phyloP scores from a whole-genome alignment of 345 rosid genomes.

The Carallia pectinifolia region DNA sequence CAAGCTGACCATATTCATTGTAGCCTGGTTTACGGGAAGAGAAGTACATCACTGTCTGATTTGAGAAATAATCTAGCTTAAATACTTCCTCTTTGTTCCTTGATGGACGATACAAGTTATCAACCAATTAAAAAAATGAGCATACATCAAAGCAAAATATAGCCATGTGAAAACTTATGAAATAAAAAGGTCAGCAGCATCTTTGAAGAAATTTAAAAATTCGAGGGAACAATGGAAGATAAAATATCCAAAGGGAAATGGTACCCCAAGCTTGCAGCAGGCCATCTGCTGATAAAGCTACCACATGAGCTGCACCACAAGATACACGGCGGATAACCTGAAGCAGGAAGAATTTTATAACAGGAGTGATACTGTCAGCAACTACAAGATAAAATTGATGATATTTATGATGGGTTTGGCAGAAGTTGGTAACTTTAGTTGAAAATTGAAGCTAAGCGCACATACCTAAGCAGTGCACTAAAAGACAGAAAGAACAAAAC shows the following conservation, averaged over 20 bases:
- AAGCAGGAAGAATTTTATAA: constrained; percentile 1
- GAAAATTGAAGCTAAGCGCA: too few relatives aligned
- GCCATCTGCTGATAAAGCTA: constrained; percentile 87
- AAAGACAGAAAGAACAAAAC: background rate
- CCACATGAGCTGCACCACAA: constrained; percentile 92
- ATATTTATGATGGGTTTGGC: too few relatives aligned
- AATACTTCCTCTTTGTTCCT: constrained; percentile 7
- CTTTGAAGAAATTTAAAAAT: background rate
- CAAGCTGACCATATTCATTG: constrained; percentile 95
- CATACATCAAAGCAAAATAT: background rate
- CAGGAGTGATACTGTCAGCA: background rate
- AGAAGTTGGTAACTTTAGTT: too few relatives aligned
- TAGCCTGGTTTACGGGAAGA: constrained; percentile 61
- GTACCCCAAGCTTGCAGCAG: constrained; percentile 92
- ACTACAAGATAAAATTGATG: background rate
- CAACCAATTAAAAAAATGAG: background rate
- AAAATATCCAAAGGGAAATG: background rate
- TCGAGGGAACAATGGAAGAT: constrained; percentile 10
- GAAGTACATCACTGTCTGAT: constrained; percentile 14
- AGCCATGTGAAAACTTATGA: background rate
- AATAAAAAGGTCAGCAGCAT: background rate
- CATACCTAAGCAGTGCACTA: too few relatives aligned
- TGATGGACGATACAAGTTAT: constrained; percentile 11
- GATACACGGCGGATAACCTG: constrained; percentile 77
- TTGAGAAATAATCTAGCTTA: constrained; percentile 18